Evolutionary conservation across 495 filamentous ascomycete genomes (phyloP), one percentile per base, ranked within the genome.

Genomic region (Penicillium salamii): DNA sequence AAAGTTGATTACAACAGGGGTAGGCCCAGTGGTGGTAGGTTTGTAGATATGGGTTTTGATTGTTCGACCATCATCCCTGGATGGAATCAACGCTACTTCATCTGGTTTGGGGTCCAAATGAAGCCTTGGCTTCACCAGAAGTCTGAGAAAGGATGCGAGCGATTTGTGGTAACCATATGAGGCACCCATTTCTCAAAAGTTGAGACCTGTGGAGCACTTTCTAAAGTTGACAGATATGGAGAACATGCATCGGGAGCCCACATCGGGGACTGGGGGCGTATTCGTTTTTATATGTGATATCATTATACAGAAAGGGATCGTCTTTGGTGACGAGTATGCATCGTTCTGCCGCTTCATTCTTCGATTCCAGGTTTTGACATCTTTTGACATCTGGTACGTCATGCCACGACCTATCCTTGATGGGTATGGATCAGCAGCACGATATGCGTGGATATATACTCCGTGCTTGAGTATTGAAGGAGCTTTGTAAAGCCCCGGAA

Each of bases 41-140:
- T 58, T 58, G 60, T 79, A 78, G 49, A 77, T 39, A 51, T 77
- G 69, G 21, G 55, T 65, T 52, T 62, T 75, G 60, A 79, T 76
- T 3, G 58, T 70, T 31, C 74, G 65, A 14, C 51, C 58, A 4
- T 52, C 32, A 20, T 77, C 68, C 29, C 75, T 68, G 11, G 72
- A 67, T 9, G 69, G 59, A 17, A 77, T 68, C 0, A 52, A 52
- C 2, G 65, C 46, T 13, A 64, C 50, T 7, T 70, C 61, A 54
- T 74, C 65, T 11, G 69, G 68, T 26, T 57, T 66, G 12, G 57
- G 57, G 14, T 58, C 8, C 12, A 56, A 26, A n/a, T 61, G 44
- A 13, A 63, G 53, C 31, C 53, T 52, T 13, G 50, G 53, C 28
- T 52, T 50, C 23, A 62, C 47, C 19, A 59, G 42, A 3, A 48